Conservation (phyloP, 371 early-diverging fungal genomes). For the Mortierella sp. region DNA sequence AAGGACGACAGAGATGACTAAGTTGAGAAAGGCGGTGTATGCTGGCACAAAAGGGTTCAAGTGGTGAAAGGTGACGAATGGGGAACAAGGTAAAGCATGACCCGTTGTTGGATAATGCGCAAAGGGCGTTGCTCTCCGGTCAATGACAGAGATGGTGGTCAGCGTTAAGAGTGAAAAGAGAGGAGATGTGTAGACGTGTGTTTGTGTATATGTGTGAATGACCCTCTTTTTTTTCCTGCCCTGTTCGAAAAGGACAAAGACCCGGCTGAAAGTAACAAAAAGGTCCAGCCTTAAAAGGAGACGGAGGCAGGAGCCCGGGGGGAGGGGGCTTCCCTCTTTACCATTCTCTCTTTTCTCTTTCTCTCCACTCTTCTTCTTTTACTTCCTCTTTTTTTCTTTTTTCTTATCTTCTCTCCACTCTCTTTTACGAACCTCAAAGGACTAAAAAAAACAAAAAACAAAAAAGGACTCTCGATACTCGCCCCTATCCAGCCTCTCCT, state of each 20-base stretch:
- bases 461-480: too few species aligned
- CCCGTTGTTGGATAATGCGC: not conserved
- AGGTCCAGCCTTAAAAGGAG: too few species aligned
- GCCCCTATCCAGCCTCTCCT: not conserved
- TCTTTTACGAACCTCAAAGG: not conserved
- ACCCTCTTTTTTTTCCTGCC: too few species aligned
- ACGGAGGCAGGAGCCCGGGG: too few species aligned
- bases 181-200: too few species aligned
- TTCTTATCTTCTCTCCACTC: not conserved
- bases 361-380: not conserved
- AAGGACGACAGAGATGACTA: not conserved
- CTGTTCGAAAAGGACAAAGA: too few species aligned
- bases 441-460: not conserved
- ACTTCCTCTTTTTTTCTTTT: not conserved
- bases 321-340: too few species aligned
- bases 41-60: not conserved
- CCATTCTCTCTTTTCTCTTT: not conserved
- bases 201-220: too few species aligned
- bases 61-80: conserved; percentile 3
- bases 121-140: too few species aligned
- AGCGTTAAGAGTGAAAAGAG: not conserved
- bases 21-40: not conserved
- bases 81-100: not conserved
- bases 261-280: too few species aligned
- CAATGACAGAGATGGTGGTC: too few species aligned